These are phyloP conservation scores for Theobroma cacao DNA, from an alignment of 345 rosid species.

Conservation along the genomic window DNA sequence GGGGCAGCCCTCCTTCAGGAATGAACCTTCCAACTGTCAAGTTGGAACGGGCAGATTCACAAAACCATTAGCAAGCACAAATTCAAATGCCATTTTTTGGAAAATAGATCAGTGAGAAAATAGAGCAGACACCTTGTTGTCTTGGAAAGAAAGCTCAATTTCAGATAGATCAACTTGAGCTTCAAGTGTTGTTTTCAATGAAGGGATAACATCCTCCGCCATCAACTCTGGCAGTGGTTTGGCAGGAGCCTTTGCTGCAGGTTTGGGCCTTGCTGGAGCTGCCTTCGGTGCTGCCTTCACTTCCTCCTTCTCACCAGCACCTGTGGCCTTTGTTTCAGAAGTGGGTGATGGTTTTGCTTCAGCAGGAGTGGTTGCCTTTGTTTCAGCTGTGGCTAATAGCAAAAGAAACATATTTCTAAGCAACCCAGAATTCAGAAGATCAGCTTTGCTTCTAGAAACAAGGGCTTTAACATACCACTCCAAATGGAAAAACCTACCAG, in stretches of 20 bases:
- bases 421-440: not conserved
- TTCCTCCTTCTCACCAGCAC: conserved; percentile 47
- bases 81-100: not conserved
- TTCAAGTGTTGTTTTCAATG: conserved; percentile 59
- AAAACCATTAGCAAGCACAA: not conserved
- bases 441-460: not conserved
- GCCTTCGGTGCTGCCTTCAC: conserved; percentile 33
- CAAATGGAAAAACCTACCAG: conserved; percentile 32
- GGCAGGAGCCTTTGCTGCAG: conserved; percentile 59
- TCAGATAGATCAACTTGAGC: conserved; percentile 62
- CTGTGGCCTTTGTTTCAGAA: conserved; percentile 19
- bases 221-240: conserved; percentile 74
- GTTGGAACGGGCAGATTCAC: not conserved
- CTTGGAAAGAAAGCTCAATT: conserved; percentile 65
- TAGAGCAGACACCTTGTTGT: conserved; percentile 53
- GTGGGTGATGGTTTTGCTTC: not conserved
- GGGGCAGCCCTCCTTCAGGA: conserved; percentile 53
- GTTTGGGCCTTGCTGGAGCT: conserved; percentile 58
- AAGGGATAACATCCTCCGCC: conserved; percentile 92
- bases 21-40: conserved; percentile 76
- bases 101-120: not conserved
- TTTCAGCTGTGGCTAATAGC: conserved; percentile 6
- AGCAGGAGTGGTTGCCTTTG: conserved; percentile 8
- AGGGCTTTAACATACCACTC: not conserved
- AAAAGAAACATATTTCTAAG: not conserved